Evolutionary conservation across 345 rosid genomes (phyloP).

Genomic region (Balakata baccata): DNA sequence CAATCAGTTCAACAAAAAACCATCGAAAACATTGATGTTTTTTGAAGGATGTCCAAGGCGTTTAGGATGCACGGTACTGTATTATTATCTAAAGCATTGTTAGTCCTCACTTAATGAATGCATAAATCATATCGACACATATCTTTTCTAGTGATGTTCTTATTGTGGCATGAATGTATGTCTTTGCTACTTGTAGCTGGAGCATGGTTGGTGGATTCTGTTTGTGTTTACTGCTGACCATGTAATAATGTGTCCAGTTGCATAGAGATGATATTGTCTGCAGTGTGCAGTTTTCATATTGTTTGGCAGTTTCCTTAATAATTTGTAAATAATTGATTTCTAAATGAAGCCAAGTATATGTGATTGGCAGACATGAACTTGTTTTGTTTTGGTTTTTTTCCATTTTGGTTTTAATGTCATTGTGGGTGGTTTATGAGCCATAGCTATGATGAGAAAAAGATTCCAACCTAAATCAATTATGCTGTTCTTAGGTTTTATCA

Average conservation of each 20-base stretch:
- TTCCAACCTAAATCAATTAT: neutral
- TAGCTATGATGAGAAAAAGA: neutral
- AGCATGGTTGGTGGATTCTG: neutral
- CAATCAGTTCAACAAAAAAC: conserved; percentile 62
- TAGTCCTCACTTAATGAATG: neutral
- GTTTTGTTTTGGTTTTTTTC: neutral
- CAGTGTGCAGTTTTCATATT: neutral
- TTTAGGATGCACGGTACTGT: conserved; percentile 91
- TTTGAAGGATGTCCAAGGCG: conserved; percentile 99
- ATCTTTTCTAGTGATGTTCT: neutral
- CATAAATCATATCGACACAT: neutral
- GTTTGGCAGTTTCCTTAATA: neutral
- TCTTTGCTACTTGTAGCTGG: neutral
- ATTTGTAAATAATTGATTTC: neutral
- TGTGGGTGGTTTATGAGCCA: neutral
- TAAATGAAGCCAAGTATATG: neutral
- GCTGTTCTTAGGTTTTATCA: conserved; percentile 1
- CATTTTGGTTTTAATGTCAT: neutral
- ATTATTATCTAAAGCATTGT: neutral
- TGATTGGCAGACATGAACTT: neutral
- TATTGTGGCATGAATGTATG: neutral
- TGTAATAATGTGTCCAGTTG: conserved; percentile 1
- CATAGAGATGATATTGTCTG: neutral
- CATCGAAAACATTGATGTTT: conserved; percentile 90
- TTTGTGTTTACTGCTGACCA: neutral